Base-by-base conservation (phyloP, 352 stramenopile genomes). In the Pythium graminicola region DNA sequence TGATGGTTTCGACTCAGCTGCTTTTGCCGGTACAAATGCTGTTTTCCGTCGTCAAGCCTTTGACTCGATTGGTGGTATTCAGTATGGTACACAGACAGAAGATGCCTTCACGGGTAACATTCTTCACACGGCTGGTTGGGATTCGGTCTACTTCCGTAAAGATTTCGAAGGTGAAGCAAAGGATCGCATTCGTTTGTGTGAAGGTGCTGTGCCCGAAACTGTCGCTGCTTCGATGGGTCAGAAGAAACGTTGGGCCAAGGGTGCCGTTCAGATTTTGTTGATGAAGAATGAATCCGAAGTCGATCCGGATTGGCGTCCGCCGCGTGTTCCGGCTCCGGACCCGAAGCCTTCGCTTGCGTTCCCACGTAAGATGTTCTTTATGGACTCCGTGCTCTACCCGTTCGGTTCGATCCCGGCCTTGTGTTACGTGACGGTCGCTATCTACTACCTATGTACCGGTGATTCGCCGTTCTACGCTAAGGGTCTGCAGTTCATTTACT, bases 301-400 rank as follows among this genome's bases (percentile, higher is more conserved):
- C n/a, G 84, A 94, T 65, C 84, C 84, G 26, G 81, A 93, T 52
- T 94, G 84, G 84, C 76, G 76, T 60, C 81, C 80, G 36, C 81
- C 84, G 61, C 80, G 78, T 50, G 84, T 93, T 46, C 76, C 81
- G 48, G 81, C 81, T 14, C 84, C 81, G 11, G 81, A 93, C 62
- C 79, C 76, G 62, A 91, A 90, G 75, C 81, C 81, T 42, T 78
- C 67, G 50, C 73, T 93, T 26, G 35, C 69, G 44, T 93, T 95
- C 70, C 73, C 80, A 35, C 84, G 84, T 44, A 90, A 93, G 64
- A 87, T 95, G 76, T 95, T 95, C 64, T 95, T 92, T 70, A 89
- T 86, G 69, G 78, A 95, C 64, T 92, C 78, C 39, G 78, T 90
- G 66, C 65, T 95, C 42, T 95, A 95, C 65, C 84, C 84, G 50